Percentiles rank a stretch among this genome's conserved stretches.
These are phyloP conservation scores for Ballota nigra DNA, from an alignment of 257 asterid species.

Conservation along the genomic window DNA sequence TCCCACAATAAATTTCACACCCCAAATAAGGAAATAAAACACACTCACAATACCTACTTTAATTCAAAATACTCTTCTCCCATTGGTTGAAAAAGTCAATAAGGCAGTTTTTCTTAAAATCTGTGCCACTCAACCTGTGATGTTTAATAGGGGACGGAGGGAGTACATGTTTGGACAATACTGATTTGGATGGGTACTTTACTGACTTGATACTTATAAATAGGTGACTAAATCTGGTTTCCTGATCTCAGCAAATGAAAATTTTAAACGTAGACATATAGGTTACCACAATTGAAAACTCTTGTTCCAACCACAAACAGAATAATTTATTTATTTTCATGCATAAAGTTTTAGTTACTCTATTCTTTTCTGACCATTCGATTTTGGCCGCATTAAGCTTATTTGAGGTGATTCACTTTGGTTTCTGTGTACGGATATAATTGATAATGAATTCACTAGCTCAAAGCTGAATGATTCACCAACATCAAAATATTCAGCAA, in stretches of 20 bases:
- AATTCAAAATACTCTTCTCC: too few relatives aligned
- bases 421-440: neutral
- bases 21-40: too few relatives aligned
- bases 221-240: slow-evolving; percentile 3
- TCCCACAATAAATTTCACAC: too few relatives aligned
- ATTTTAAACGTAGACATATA: neutral
- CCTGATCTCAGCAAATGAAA: neutral
- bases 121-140: too few relatives aligned
- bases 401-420: neutral
- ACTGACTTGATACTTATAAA: neutral
- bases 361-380: neutral
- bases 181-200: too few relatives aligned
- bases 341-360: neutral
- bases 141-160: too few relatives aligned
- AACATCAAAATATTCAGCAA: neutral
- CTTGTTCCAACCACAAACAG: neutral
- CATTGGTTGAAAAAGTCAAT: too few relatives aligned
- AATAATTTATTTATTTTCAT: neutral
- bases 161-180: too few relatives aligned
- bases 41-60: too few relatives aligned
- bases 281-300: neutral
- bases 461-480: neutral
- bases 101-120: too few relatives aligned
- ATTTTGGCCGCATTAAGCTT: neutral
- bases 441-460: neutral